Percentiles rank a stretch among this genome's conserved stretches.
These are phyloP conservation scores for Hordeum marinum DNA, from an alignment of 176 grass and related monocot species.

Conservation along the genomic window DNA sequence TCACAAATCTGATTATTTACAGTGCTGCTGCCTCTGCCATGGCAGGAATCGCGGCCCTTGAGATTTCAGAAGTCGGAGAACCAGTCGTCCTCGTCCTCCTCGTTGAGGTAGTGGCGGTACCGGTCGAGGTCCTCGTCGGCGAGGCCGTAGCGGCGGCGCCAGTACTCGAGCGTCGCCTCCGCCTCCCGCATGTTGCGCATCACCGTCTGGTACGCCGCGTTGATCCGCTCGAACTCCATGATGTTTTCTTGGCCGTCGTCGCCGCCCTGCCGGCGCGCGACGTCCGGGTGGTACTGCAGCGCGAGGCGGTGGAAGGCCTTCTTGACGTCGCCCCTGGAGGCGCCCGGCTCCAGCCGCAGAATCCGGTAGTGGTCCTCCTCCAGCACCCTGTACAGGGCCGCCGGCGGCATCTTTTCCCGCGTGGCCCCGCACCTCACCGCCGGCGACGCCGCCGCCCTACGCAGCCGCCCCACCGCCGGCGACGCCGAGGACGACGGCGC, in stretches of 20 bases:
- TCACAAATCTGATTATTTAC: neutral
- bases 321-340: slow-evolving; percentile 50
- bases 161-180: slow-evolving; percentile 45
- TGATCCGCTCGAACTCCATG: slow-evolving; percentile 40
- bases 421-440: neutral
- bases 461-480: neutral
- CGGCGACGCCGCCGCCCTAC: neutral
- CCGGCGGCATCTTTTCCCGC: neutral
- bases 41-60: neutral
- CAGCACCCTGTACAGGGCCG: neutral
- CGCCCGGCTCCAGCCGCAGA: slow-evolving; percentile 36
- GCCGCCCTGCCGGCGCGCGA: neutral
- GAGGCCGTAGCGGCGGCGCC: slow-evolving; percentile 10
- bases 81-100: neutral
- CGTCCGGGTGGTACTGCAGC: slow-evolving; percentile 50
- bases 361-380: slow-evolving; percentile 39
- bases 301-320: slow-evolving; percentile 53
- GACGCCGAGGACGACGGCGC: neutral
- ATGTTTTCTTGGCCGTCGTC: neutral
- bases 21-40: neutral
- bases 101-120: neutral
- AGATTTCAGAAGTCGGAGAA: neutral
- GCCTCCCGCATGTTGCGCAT: slow-evolving; percentile 39
- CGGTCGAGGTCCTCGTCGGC: slow-evolving; percentile 8
- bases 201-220: slow-evolving; percentile 35